Evolutionary conservation across 352 stramenopile species (phyloP).

Genomic region (Pythium monospermum): DNA sequence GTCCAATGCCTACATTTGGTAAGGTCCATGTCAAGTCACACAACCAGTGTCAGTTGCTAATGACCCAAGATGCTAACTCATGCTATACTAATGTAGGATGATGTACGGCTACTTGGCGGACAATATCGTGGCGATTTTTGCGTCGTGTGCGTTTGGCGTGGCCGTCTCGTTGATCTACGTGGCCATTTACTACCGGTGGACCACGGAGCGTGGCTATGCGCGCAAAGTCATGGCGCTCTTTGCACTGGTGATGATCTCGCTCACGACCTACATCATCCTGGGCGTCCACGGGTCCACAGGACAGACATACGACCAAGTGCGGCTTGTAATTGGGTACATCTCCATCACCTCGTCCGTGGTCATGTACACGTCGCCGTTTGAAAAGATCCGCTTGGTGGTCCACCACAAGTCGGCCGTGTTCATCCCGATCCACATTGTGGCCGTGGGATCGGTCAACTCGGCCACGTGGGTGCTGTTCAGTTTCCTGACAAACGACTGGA

Average conservation of each 20-base stretch:
- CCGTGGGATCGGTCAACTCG: conserved; percentile 41
- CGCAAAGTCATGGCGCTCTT: neutral
- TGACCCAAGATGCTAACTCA: no score
- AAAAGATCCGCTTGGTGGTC: conserved; percentile 38
- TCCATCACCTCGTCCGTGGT: conserved; percentile 37
- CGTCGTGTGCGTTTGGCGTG: conserved; percentile 29
- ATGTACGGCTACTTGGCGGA: conserved; percentile 43
- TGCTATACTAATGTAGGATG: conserved; percentile 26
- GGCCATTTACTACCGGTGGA: conserved; percentile 34
- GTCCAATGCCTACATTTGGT: conserved; percentile 46
- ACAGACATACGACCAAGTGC: conserved; percentile 22
- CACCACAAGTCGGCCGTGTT: conserved; percentile 38
- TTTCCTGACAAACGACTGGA: conserved; percentile 36
- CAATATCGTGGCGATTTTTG: conserved; percentile 50
- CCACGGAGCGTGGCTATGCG: neutral
- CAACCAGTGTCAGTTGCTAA: no score
- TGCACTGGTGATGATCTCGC: neutral
- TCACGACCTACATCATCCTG: neutral
- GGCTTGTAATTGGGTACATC: conserved; percentile 30
- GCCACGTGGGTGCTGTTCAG: conserved; percentile 43
- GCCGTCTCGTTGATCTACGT: conserved; percentile 40
- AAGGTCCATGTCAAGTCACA: no score
- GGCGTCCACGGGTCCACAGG: neutral
- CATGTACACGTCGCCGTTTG: conserved; percentile 43
- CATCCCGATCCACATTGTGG: conserved; percentile 41